Conservation (phyloP, 768 basidiomycete species). For the Termitomyces sp. region DNA sequence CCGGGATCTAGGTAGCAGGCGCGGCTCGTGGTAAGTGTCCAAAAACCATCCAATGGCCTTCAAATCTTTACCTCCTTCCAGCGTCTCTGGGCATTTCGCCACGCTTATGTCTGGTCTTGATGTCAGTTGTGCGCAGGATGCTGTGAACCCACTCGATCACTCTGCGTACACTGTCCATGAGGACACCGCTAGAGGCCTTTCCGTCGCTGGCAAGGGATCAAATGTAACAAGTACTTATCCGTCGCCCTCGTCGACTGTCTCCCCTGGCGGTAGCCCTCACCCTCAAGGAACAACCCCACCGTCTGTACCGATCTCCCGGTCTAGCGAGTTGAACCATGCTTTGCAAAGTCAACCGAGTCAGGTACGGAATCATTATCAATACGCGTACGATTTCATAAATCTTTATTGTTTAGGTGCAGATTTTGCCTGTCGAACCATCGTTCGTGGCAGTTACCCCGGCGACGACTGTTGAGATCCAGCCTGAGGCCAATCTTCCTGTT, state of each 20-base stretch:
- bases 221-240: constrained; percentile 19
- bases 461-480: constrained; percentile 1
- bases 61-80: constrained; percentile 12
- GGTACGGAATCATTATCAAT: constrained; percentile 10
- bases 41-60: constrained; percentile 11
- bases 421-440: not conserved
- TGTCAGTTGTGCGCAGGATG: constrained; percentile 24
- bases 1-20: constrained; percentile 22
- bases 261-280: constrained; percentile 30
- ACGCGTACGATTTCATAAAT: not conserved
- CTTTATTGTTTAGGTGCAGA: not conserved
- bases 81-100: constrained; percentile 32
- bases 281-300: constrained; percentile 11
- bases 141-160: constrained; percentile 7
- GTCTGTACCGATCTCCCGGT: constrained; percentile 23
- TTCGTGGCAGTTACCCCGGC: constrained; percentile 1
- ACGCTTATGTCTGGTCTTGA: constrained; percentile 38
- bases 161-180: constrained; percentile 21
- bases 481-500: constrained; percentile 1
- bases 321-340: constrained; percentile 31
- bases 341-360: constrained; percentile 22
- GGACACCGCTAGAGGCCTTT: constrained; percentile 12
- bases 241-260: constrained; percentile 39
- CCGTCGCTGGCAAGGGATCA: constrained; percentile 3
- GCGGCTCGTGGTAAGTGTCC: constrained; percentile 35